These are phyloP conservation scores for Vanilla planifolia DNA, from an alignment of 106 monocot species.

Conservation along the genomic window DNA sequence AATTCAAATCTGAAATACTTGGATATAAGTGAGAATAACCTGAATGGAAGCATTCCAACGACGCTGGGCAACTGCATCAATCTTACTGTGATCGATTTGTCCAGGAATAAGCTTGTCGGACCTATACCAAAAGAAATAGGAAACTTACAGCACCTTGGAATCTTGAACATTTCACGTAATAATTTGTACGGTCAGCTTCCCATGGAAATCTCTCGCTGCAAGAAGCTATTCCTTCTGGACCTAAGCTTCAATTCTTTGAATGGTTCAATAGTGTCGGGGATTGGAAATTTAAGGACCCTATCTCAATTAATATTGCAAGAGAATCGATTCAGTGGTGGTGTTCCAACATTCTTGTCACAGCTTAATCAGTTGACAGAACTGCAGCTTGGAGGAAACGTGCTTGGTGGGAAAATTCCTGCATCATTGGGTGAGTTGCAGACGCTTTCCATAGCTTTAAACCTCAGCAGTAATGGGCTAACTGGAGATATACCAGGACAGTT, in stretches of 20 bases:
- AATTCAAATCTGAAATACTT: conserved; percentile 30
- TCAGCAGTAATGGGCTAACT: conserved; percentile 58
- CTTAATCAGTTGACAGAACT: conserved; percentile 41
- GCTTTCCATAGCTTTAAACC: conserved; percentile 42
- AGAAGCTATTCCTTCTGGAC: conserved; percentile 35
- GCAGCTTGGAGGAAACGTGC: conserved; percentile 56
- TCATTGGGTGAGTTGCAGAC: conserved; percentile 45
- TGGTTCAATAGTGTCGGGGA: conserved; percentile 42
- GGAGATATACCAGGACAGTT: conserved; percentile 40
- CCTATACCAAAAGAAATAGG: conserved; percentile 50
- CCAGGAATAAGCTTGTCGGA: conserved; percentile 55
- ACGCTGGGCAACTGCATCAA: conserved; percentile 57
- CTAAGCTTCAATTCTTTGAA: conserved; percentile 63
- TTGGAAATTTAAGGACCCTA: conserved; percentile 31
- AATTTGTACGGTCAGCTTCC: conserved; percentile 53
- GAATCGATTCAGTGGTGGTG: conserved; percentile 56
- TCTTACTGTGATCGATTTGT: conserved; percentile 50
- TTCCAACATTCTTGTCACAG: conserved; percentile 47
- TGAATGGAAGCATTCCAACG: conserved; percentile 44
- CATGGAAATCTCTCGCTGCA: conserved; percentile 45
- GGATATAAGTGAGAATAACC: conserved; percentile 47
- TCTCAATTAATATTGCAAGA: conserved; percentile 35
- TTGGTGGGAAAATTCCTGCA: conserved; percentile 58
- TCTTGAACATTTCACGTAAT: conserved; percentile 52
- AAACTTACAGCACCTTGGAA: conserved; percentile 33